These are phyloP conservation scores for Magnusiomyces sp. DNA, from an alignment of 1,139 yeast species.

Conservation along the genomic window DNA sequence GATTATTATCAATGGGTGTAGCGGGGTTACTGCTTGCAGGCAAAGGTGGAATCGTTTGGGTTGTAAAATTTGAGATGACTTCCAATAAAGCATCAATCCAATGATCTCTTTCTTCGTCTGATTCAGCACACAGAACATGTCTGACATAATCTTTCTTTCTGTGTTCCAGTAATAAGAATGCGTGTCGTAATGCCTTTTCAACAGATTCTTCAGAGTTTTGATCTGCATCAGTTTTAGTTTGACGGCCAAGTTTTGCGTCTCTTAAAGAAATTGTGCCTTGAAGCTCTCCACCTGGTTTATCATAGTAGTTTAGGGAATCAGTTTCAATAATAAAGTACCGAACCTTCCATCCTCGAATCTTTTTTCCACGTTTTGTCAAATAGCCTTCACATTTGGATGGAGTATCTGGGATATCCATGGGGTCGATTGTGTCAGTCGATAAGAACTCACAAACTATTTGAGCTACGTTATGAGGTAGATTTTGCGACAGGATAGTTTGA, in stretches of 20 bases:
- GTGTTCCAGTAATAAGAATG: slow-evolving; percentile 62
- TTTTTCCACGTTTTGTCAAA: slow-evolving; percentile 54
- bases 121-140: slow-evolving; percentile 76
- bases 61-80: slow-evolving; percentile 23
- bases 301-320: slow-evolving; percentile 51
- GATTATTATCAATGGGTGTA: neutral
- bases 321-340: slow-evolving; percentile 70
- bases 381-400: slow-evolving; percentile 62
- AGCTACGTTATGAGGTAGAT: slow-evolving; percentile 47
- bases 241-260: slow-evolving; percentile 58
- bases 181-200: slow-evolving; percentile 57
- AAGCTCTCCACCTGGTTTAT: slow-evolving; percentile 48
- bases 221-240: slow-evolving; percentile 34
- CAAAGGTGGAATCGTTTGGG: neutral
- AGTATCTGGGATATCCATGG: slow-evolving; percentile 50
- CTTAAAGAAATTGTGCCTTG: slow-evolving; percentile 52
- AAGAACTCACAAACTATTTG: slow-evolving; percentile 54
- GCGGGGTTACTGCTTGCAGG: neutral
- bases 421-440: slow-evolving; percentile 60
- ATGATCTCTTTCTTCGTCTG: slow-evolving; percentile 66
- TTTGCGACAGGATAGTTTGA: slow-evolving; percentile 35
- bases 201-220: slow-evolving; percentile 43
- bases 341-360: slow-evolving; percentile 61
- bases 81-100: slow-evolving; percentile 63
- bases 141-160: slow-evolving; percentile 49